Conservation (phyloP, 768 basidiomycete species). For the Heimioporus sp. region DNA sequence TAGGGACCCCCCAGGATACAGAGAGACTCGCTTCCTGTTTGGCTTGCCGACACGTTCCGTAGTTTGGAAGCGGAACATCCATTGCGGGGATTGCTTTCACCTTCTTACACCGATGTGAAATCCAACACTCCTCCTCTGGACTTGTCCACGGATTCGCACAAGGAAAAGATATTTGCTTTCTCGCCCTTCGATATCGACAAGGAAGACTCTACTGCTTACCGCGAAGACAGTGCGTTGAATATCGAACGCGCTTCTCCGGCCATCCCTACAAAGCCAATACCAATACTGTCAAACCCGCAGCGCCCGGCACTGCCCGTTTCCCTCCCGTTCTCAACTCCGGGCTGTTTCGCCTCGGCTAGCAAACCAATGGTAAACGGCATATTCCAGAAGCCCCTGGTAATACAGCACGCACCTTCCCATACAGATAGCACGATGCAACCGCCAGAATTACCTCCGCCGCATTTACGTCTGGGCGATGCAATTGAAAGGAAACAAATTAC, state of each 20-base stretch:
- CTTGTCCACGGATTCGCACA: constrained; percentile 2
- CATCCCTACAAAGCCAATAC: neutral
- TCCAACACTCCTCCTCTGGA: constrained; percentile 1
- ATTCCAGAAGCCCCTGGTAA: constrained; percentile 1
- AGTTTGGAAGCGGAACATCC: constrained; percentile 39
- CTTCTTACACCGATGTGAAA: constrained; percentile 10
- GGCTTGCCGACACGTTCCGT: constrained; percentile 55
- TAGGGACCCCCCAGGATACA: constrained; percentile 19
- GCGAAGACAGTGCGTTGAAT: neutral
- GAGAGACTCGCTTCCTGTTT: constrained; percentile 44
- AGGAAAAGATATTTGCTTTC: constrained; percentile 28
- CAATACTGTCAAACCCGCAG: neutral
- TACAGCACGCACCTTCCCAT: constrained; percentile 10
- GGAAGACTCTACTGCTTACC: constrained; percentile 4
- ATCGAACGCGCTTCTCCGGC: neutral
- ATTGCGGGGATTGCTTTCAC: constrained; percentile 31
- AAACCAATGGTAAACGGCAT: neutral
- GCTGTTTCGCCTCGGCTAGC: constrained; percentile 15
- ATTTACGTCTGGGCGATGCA: constrained; percentile 19
- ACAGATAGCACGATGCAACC: constrained; percentile 9
- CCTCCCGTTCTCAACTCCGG: constrained; percentile 26
- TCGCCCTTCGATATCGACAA: constrained; percentile 23
- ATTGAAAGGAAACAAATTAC: constrained; percentile 3
- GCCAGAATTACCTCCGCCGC: constrained; percentile 3
- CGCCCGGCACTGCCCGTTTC: neutral